Evolutionary conservation across 139 green algal species (phyloP).

Genomic region (Trebouxia sp.): DNA sequence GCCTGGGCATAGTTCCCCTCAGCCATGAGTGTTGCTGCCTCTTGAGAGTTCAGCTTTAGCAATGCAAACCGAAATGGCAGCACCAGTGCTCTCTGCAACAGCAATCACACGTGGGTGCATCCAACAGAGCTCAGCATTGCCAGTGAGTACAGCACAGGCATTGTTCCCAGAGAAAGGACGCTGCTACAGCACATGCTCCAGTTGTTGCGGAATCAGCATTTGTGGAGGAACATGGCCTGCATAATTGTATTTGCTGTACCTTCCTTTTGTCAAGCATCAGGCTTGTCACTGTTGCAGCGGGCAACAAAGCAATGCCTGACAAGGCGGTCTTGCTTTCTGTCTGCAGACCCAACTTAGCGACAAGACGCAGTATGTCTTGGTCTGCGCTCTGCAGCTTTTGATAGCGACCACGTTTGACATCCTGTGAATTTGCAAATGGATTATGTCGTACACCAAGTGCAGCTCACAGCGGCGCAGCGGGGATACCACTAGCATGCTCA

Average conservation of each 20-base stretch:
- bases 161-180: neutral
- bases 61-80: slow-evolving; percentile 81
- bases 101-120: neutral
- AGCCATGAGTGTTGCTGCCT: slow-evolving; percentile 78
- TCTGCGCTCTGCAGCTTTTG: slow-evolving; percentile 49
- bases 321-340: slow-evolving; percentile 55
- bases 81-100: slow-evolving; percentile 58
- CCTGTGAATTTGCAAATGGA: slow-evolving; percentile 41
- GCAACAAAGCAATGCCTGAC: slow-evolving; percentile 60
- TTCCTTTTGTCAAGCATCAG: slow-evolving; percentile 51
- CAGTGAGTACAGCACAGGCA: neutral
- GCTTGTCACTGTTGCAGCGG: slow-evolving; percentile 63
- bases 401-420: slow-evolving; percentile 73
- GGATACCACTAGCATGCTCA: neutral
- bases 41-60: slow-evolving; percentile 79
- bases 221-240: neutral
- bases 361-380: slow-evolving; percentile 59
- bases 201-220: neutral
- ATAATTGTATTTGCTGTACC: neutral
- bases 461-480: neutral
- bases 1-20: slow-evolving; percentile 74
- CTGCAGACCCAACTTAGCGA: slow-evolving; percentile 65
- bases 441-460: neutral
- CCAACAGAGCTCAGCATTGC: too few species aligned
- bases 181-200: neutral